A percentile compares a stretch with the other conserved stretches of the same genome.
phyloP scores from a whole-genome alignment of 108 stramenopile species.

The Stephanodiscus minutulus region DNA sequence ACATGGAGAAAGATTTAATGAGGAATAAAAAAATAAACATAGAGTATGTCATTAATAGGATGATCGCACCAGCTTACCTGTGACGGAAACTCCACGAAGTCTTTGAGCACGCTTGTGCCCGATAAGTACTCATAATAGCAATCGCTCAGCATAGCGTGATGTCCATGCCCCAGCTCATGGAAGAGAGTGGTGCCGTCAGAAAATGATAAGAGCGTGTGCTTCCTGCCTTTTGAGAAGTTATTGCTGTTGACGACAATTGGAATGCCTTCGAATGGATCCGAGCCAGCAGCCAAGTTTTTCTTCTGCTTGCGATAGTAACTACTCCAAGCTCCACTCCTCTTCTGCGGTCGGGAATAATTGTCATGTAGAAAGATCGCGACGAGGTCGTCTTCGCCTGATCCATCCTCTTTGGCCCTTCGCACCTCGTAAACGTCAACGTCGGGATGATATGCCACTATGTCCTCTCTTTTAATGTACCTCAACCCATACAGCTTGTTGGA shows the following conservation, averaged over 20 bases:
- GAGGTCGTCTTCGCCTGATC: slow-evolving; percentile 48
- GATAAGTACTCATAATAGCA: slow-evolving; percentile 68
- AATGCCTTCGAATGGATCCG: slow-evolving; percentile 53
- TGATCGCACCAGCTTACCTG: slow-evolving; percentile 49
- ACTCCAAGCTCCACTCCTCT: slow-evolving; percentile 81
- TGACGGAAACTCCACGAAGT: slow-evolving; percentile 80
- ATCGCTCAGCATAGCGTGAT: slow-evolving; percentile 77
- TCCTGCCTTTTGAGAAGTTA: slow-evolving; percentile 71
- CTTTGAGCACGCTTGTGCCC: slow-evolving; percentile 68
- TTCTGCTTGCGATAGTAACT: slow-evolving; percentile 75
- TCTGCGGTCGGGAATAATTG: slow-evolving; percentile 71
- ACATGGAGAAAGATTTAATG: too few species aligned
- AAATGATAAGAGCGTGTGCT: slow-evolving; percentile 59
- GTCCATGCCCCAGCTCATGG: slow-evolving; percentile 73
- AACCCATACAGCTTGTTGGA: slow-evolving; percentile 77
- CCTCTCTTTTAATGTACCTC: slow-evolving; percentile 55
- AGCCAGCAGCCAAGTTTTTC: slow-evolving; percentile 55
- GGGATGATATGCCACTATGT: slow-evolving; percentile 68
- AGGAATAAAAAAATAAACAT: too few species aligned
- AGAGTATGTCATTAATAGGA: too few species aligned
- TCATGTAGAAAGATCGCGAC: slow-evolving; percentile 78
- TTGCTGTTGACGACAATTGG: slow-evolving; percentile 85
- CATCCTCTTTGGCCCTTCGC: slow-evolving; percentile 32
- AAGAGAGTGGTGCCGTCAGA: slow-evolving; percentile 65
- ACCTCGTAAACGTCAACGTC: slow-evolving; percentile 81